Base-by-base conservation (phyloP, 2,329 filamentous ascomycete species). In the Scedosporium boydii region DNA sequence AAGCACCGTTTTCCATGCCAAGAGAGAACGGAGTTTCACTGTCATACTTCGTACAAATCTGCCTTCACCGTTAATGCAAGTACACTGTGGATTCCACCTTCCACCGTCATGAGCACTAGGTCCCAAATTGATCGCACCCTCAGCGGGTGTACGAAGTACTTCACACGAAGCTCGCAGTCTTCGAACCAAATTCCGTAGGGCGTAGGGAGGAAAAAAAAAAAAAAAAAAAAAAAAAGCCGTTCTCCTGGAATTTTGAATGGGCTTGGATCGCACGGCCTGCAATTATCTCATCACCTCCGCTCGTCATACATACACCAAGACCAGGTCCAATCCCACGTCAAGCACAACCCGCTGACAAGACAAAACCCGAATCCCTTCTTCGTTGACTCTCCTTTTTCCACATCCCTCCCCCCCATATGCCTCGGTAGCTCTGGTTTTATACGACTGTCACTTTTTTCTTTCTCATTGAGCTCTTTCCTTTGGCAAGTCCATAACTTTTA, bases 281-380 rank as follows among this genome's bases (percentile, higher is more conserved):
- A 55, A 55, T 55, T 55, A 55, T 55, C 51, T 55, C 51, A 55
- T 55, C 51, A 55, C 51, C 48, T 55, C 51, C 51, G 57, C 57
- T 59, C 57, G 57, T 59, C 57, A 59, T 59, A 34, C 29, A 42
- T 23, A 23, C 23, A 23, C 23, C 23, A 23, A 23, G 23, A 23
- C 38, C 51, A 55, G 51, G 6, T 12, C 57, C 57, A 59, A 59
- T 59, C 57, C 57, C 57, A 59, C 57, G 18, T 59, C 57, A 59
- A 59, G n/a, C 34, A 16, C n/a, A 42, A 58, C 56, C 34, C 27
- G 34, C 56, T 38, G n/a, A 38, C 56, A 2, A 38, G 34, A 41
- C 34, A 16, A 42, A 29, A 44, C 2, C 38, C 58, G 16, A 27
- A 27, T 51, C 44, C 59, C 42, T 46, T 59, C 29, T 26, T 55